Conservation (phyloP, 2,329 filamentous ascomycete genomes). For the Torrubiella hemipterigena region DNA sequence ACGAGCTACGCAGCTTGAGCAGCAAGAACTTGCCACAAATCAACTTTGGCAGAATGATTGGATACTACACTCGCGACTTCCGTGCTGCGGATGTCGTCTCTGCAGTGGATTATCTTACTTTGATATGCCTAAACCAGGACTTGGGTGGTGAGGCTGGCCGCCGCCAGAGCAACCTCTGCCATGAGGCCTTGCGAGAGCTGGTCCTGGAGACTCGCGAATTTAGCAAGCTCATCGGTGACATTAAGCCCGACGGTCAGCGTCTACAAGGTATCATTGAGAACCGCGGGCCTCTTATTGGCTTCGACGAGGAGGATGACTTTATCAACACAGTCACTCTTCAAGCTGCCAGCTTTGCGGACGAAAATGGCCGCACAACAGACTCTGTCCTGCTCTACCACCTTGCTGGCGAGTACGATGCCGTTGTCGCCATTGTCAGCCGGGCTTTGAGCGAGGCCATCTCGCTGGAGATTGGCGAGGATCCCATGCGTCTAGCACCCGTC, state of each 20-base stretch:
- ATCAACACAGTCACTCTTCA: conserved; percentile 86
- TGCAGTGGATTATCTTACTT: conserved; percentile 82
- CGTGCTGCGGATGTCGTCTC: conserved; percentile 78
- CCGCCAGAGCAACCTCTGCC: conserved; percentile 71
- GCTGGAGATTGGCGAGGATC: conserved; percentile 72
- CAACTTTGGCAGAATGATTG: conserved; percentile 88
- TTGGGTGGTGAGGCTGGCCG: conserved; percentile 61
- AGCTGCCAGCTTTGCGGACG: conserved; percentile 84
- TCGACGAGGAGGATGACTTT: conserved; percentile 72
- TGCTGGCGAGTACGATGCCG: conserved; percentile 88
- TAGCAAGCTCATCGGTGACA: conserved; percentile 84
- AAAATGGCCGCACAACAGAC: conserved; percentile 86
- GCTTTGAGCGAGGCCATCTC: conserved; percentile 83
- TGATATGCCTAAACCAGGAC: conserved; percentile 88
- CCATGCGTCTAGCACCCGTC: conserved; percentile 65
- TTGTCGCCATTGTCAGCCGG: conserved; percentile 81
- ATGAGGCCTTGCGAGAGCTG: conserved; percentile 85
- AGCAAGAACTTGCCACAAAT: conserved; percentile 66
- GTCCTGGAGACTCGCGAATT: conserved; percentile 97
- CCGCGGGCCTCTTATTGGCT: conserved; percentile 67
- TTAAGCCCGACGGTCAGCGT: conserved; percentile 71
- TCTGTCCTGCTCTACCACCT: conserved; percentile 91
- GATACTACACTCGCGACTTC: conserved; percentile 94
- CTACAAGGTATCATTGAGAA: conserved; percentile 82
- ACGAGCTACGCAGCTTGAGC: conserved; percentile 56